A percentile compares a stretch with the other conserved stretches of the same genome.
Conservation (phyloP, 2,329 filamentous ascomycete species). For the Raffaelea deltoideospora region DNA sequence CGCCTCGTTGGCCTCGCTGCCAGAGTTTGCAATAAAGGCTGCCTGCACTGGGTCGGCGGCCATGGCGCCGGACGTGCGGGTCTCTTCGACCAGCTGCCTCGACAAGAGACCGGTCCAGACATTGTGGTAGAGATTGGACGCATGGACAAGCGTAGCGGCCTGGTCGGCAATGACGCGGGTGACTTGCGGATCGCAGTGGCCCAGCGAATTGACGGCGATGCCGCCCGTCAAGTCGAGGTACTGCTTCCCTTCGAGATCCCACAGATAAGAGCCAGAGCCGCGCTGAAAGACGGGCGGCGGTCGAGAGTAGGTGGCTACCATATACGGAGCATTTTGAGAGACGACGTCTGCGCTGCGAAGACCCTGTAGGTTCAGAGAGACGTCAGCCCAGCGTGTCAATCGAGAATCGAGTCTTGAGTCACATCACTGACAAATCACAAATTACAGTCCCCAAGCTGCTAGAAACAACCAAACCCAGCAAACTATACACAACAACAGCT, state of each 20-base stretch:
- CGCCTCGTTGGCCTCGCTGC: constrained; percentile 92
- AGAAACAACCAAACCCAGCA: too few relatives aligned
- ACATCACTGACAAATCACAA: not conserved
- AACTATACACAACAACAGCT: too few relatives aligned
- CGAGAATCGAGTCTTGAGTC: not conserved
- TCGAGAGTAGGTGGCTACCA: constrained; percentile 91
- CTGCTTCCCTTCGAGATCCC: constrained; percentile 74
- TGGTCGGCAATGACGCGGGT: constrained; percentile 48
- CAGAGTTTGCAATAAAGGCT: constrained; percentile 92
- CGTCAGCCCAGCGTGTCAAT: not conserved
- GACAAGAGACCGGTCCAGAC: constrained; percentile 86
- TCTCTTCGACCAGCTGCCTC: constrained; percentile 70
- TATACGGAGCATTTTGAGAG: constrained; percentile 63
- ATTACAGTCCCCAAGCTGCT: not conserved
- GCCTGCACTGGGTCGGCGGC: constrained; percentile 41
- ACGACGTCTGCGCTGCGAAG: constrained; percentile 52
- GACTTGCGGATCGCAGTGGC: constrained; percentile 76
- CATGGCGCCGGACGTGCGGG: constrained; percentile 66
- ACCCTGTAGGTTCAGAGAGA: not conserved
- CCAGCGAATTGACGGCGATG: constrained; percentile 87
- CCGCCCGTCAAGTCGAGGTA: constrained; percentile 94
- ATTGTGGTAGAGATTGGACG: constrained; percentile 95
- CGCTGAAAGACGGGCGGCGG: constrained; percentile 80
- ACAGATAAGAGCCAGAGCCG: constrained; percentile 76
- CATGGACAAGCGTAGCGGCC: constrained; percentile 69